phyloP scores from a whole-genome alignment of 176 grass and related monocot species.

The Otatea glauca region DNA sequence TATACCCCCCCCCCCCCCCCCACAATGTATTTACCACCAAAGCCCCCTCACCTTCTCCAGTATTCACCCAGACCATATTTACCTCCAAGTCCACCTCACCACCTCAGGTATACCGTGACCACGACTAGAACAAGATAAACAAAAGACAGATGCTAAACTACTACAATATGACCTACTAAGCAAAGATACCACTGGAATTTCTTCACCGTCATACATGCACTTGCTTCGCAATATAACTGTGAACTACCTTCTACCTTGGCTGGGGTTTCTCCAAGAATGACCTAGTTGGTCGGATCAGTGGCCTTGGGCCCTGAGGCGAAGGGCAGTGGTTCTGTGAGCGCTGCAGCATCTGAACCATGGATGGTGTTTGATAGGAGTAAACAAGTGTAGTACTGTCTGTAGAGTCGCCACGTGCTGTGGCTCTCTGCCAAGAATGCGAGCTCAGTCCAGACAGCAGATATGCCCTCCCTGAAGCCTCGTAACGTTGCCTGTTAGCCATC shows the following conservation, averaged over 20 bases:
- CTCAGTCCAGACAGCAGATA: constrained; percentile 87
- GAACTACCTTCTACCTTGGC: constrained; percentile 56
- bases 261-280: constrained; percentile 48
- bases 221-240: constrained; percentile 25
- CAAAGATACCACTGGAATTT: constrained; percentile 32
- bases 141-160: constrained; percentile 44
- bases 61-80: constrained; percentile 56
- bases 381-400: constrained; percentile 65
- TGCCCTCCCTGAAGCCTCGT: constrained; percentile 75
- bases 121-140: constrained; percentile 31
- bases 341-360: constrained; percentile 90
- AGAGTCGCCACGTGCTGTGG: constrained; percentile 78
- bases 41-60: constrained; percentile 33
- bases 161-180: constrained; percentile 35
- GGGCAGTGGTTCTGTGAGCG: constrained; percentile 66
- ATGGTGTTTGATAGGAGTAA: constrained; percentile 85
- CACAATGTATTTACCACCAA: constrained; percentile 65
- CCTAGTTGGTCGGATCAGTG: constrained; percentile 38
- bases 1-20: too few relatives aligned
- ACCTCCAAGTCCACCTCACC: constrained; percentile 46
- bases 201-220: constrained; percentile 11
- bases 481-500: constrained; percentile 75
- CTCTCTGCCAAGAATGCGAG: constrained; percentile 94
- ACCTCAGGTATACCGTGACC: constrained; percentile 49
- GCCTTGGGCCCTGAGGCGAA: constrained; percentile 44